Evolutionary conservation across 2,329 filamentous ascomycete species (phyloP).

Genomic region (Ceratocystis diversiconidia): DNA sequence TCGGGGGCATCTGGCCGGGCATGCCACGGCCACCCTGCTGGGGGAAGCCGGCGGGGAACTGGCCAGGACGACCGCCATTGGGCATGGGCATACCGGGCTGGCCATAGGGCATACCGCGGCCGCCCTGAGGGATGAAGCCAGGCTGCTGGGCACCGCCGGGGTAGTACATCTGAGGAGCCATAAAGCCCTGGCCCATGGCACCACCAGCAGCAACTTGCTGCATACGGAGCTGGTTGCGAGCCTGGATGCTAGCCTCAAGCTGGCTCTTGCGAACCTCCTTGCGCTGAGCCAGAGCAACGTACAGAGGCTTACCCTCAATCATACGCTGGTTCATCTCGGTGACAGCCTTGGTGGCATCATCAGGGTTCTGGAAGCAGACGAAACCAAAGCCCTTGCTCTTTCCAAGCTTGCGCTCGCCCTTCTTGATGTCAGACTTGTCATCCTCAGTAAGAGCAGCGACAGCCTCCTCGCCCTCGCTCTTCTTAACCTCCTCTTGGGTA

Average conservation of each 20-base stretch:
- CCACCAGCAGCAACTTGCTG: conserved; percentile 89
- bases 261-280: conserved; percentile 99
- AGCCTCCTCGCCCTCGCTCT: conserved; percentile 37
- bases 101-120: conserved; percentile 52
- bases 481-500: conserved; percentile 31
- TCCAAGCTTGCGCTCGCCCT: conserved; percentile 56
- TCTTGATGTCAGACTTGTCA: conserved; percentile 32
- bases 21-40: conserved; percentile 79
- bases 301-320: conserved; percentile 91
- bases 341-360: conserved; percentile 97
- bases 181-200: conserved; percentile 75
- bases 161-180: conserved; percentile 89
- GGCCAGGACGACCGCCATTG: conserved; percentile 69
- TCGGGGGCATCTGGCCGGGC: conserved; percentile 74
- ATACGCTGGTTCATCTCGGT: conserved; percentile 99
- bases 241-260: conserved; percentile 97
- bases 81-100: conserved; percentile 54
- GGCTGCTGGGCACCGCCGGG: conserved; percentile 58
- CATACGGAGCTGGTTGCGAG: conserved; percentile 95
- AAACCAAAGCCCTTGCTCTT: conserved; percentile 99
- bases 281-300: conserved; percentile 94
- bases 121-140: conserved; percentile 49
- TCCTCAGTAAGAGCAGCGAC: conserved; percentile 42
- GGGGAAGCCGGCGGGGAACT: conserved; percentile 69
- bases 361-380: conserved; percentile 98